Base-by-base conservation (phyloP, 176 grass and related monocot genomes). In the Raddia guianensis region DNA sequence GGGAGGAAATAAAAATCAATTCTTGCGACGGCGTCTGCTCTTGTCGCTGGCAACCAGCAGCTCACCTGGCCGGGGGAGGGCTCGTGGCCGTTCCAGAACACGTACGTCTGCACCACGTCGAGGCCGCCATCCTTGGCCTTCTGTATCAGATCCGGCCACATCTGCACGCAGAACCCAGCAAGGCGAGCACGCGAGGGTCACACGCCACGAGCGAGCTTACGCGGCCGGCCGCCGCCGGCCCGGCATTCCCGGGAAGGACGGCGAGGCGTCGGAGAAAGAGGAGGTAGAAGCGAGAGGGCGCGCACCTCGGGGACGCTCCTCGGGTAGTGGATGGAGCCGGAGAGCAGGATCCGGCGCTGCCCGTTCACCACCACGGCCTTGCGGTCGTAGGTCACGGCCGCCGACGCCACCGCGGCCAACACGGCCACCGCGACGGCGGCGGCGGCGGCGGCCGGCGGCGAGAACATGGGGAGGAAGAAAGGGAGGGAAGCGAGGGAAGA, bases 121-220 rank as follows among this genome's bases (percentile, higher is more conserved):
- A 99, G 90, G 79, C 96, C 92, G 55, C 96, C 96, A 70, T 95
- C 96, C 88, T 99, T 99, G 44, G 92, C 92, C 76, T 99, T 99
- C 75, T 95, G 81, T 86, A 99, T 95, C 86, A 99, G 91, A 95
- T 99, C 92, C 91, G 90, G 92, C 96, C 96, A 99, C 92, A 99
- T 95, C 96, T 99, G 73, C 81, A 74, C 9, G 70, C 76, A 47
- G 32, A 68, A 77, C 35, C 43, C 73, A 77, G 77, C 35, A 49
- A 89, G 55, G 3, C 73, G 27, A 87, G 47, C 54, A 49, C 7
- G 52, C 20, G 18, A 48, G 45, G 68, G 66, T 71, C 19, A 66
- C 56, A 66, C 56, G 42, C 54, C 55, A 72, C 55, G n/a, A 65
- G 32, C 55, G n/a, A 65, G 32, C 12, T 56, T n/a, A 56, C 10